Conservation (phyloP, 75 land plant species). For the Ceratopteris richardii region DNA sequence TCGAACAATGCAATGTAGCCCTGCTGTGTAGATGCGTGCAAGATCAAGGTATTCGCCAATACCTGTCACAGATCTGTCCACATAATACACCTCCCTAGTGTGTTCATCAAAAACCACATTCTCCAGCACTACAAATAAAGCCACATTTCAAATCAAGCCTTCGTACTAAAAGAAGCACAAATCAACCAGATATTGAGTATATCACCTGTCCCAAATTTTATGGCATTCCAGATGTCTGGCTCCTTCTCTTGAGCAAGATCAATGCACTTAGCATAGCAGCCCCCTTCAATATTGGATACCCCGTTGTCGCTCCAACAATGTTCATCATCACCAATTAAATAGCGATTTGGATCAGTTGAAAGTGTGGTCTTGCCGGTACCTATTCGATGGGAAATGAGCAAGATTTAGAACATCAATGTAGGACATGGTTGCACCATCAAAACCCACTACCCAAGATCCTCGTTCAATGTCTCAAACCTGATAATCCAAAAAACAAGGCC, state of each 20-base stretch:
- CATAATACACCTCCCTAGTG: constrained; percentile 72
- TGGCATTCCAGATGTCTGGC: constrained; percentile 95
- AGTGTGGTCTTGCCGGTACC: constrained; percentile 99
- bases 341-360: constrained; percentile 85
- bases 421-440: not conserved
- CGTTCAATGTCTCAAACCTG: constrained; percentile 41
- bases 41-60: not conserved
- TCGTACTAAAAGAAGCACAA: not conserved
- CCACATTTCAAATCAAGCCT: not conserved
- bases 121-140: constrained; percentile 55
- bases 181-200: not conserved
- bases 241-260: constrained; percentile 82
- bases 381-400: constrained; percentile 7
- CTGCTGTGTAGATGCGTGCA: no score
- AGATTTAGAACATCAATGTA: not conserved
- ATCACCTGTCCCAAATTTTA: constrained; percentile 91
- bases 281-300: constrained; percentile 97
- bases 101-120: constrained; percentile 95
- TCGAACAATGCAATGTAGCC: no score
- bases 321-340: constrained; percentile 92
- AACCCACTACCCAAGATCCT: constrained; percentile 6
- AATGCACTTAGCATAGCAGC: constrained; percentile 97
- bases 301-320: constrained; percentile 97
- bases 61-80: constrained; percentile 88
- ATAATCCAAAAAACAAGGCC: constrained; percentile 96